phyloP scores from a whole-genome alignment of 805 yeast genomes.

The Tetrapisispora namnaoensis region DNA sequence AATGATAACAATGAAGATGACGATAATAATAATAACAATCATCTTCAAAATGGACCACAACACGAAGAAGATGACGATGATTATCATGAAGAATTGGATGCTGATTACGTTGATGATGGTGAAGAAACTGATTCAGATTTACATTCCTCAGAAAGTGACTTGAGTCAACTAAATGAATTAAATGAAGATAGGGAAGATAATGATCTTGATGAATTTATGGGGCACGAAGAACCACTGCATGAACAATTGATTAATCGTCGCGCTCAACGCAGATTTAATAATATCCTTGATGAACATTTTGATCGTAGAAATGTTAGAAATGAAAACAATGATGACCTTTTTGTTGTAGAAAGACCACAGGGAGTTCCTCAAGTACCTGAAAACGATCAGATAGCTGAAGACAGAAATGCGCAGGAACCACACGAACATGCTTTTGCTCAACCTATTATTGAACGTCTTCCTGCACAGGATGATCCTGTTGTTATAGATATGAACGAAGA shows the following conservation, averaged over 20 bases:
- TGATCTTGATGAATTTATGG: constrained; percentile 9
- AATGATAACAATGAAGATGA: constrained; percentile 9
- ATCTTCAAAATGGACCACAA: constrained; percentile 7
- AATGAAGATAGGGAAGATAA: constrained; percentile 8
- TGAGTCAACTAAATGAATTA: constrained; percentile 11
- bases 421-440: constrained; percentile 8
- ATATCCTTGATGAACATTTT: constrained; percentile 10
- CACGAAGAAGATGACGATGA: constrained; percentile 15
- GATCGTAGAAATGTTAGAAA: constrained; percentile 1
- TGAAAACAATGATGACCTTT: background rate
- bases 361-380: background rate
- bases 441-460: background rate
- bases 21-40: constrained; percentile 20
- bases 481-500: constrained; percentile 4
- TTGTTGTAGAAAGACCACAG: constrained; percentile 1
- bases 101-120: constrained; percentile 15
- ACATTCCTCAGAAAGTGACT: constrained; percentile 1
- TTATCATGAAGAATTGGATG: constrained; percentile 19
- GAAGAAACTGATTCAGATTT: constrained; percentile 5
- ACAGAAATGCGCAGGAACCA: constrained; percentile 6
- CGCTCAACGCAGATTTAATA: constrained; percentile 21
- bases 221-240: constrained; percentile 7
- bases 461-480: constrained; percentile 4
- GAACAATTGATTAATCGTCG: constrained; percentile 13
- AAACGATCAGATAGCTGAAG: constrained; percentile 4